Evolutionary conservation across 768 basidiomycete genomes (phyloP), one percentile per base, ranked within the genome.

Genomic region (Rhizopogon vesiculosus): DNA sequence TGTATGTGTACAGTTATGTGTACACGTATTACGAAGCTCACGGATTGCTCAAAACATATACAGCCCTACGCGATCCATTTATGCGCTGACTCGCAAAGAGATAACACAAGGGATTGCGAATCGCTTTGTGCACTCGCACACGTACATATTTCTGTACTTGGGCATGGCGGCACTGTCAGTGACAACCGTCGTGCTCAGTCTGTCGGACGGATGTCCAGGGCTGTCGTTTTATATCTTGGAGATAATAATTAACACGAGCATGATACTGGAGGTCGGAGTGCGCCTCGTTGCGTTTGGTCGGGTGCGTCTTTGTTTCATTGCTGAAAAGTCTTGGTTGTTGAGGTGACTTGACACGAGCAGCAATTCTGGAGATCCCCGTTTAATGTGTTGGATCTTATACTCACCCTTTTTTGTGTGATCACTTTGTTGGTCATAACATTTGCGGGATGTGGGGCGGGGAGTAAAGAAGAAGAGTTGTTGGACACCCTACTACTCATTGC

Each of bases 331-430:
- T 57, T 38, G 35, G 33, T 38, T 3, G 16, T 31, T 16, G 38
- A 28, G 31, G 45, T 29, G 15, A 18, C n/a, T 44, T 45, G 28
- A 25, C 9, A 16, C 3, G 48, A 49, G 41, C 67, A 95, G 93
- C 90, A 93, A 92, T 97, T 97, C 76, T 95, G 92, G 92, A 89
- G 83, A 68, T 91, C 91, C n/a, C 85, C 86, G 10, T 93, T 92
- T 74, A 98, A 98, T 67, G 75, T 91, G 33, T 78, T 95, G 63
- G 95, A 98, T 68, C 79, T 97, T 15, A 81, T 90, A 49, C 78
- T 99, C 43, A 98, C 97, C 2, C 61, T 82, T 29, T 91, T 99
- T 73, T 98, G 96, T 66, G 87, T 84, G 4, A 68, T 98, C 56
- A 99, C 97, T 6, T 74, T 99, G 45, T 77, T 95, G 33, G 84